A percentile compares a stretch with the other conserved stretches of the same genome.
Conservation (phyloP, 164 flowering plant species). For the Chimonanthus praecox region DNA sequence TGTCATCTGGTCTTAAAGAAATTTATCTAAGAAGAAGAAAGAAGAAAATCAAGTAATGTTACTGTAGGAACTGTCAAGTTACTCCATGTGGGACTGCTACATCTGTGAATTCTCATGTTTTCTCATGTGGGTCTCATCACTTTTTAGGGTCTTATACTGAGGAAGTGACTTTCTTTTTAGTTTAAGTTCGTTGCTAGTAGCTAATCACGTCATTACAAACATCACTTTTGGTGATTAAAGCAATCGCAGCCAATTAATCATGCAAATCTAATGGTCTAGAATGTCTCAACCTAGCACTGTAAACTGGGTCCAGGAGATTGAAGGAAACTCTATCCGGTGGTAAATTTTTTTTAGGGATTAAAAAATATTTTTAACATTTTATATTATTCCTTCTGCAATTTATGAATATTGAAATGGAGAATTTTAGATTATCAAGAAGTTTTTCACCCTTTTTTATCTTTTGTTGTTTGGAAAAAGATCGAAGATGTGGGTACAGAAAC, state of each 20-base stretch:
- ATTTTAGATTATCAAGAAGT: too few relatives aligned
- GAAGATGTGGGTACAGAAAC: conserved; percentile 11
- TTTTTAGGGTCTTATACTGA: background rate
- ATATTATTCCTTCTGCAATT: too few relatives aligned
- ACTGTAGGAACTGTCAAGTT: background rate
- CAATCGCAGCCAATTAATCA: conserved; percentile 2
- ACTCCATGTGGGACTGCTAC: background rate
- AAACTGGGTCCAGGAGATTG: conserved; percentile 7
- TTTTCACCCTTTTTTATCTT: too few relatives aligned
- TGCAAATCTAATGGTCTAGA: conserved; percentile 11
- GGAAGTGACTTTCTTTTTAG: conserved; percentile 11
- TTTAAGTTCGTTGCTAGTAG: conserved; percentile 27
- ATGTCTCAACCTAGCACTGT: conserved; percentile 11
- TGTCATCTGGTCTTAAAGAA: background rate
- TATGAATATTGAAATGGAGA: too few relatives aligned
- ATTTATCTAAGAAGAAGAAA: too few relatives aligned
- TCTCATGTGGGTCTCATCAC: conserved; percentile 11
- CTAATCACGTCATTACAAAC: conserved; percentile 22
- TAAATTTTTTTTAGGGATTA: background rate
- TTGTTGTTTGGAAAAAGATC: background rate
- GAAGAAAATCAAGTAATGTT: background rate
- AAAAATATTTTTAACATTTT: background rate
- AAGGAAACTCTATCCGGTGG: conserved; percentile 5
- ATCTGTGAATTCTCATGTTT: background rate
- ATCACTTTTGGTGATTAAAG: conserved; percentile 16